Percentiles rank a stretch among this genome's conserved stretches.
Evolutionary conservation across 257 asterid genomes (phyloP).

Genomic region (Gardenia jasminoides): DNA sequence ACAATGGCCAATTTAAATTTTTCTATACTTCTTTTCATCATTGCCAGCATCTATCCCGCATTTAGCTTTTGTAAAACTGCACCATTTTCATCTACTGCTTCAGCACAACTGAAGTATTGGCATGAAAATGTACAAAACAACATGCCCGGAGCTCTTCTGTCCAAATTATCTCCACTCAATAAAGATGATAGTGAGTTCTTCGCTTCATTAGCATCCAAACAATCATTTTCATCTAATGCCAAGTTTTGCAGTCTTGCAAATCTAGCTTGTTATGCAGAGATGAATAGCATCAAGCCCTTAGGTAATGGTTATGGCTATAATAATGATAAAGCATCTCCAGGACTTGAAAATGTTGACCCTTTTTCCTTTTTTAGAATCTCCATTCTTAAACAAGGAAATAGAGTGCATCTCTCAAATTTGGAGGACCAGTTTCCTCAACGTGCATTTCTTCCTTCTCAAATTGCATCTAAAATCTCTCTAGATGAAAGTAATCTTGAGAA

Average conservation of each 20-base stretch:
- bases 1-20: neutral
- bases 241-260: slow-evolving; percentile 14
- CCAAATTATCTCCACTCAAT: slow-evolving; percentile 23
- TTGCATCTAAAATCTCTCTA: slow-evolving; percentile 26
- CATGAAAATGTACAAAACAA: slow-evolving; percentile 14
- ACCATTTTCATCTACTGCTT: neutral
- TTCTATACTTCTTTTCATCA: neutral
- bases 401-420: slow-evolving; percentile 31
- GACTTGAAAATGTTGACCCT: slow-evolving; percentile 17
- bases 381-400: slow-evolving; percentile 19
- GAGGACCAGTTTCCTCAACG: slow-evolving; percentile 30
- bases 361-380: slow-evolving; percentile 34
- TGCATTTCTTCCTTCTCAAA: slow-evolving; percentile 40
- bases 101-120: slow-evolving; percentile 20
- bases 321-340: neutral
- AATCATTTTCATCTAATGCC: neutral
- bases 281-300: neutral
- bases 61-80: neutral
- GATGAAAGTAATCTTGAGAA: neutral
- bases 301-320: neutral
- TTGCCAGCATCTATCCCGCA: neutral
- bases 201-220: slow-evolving; percentile 17
- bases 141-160: slow-evolving; percentile 21
- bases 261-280: slow-evolving; percentile 7
- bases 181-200: slow-evolving; percentile 4